A percentile compares a stretch with the other conserved stretches of the same genome.
These are phyloP conservation scores for Ustilago crameri DNA, from an alignment of 1,284 basidiomycete species.

Conservation along the genomic window DNA sequence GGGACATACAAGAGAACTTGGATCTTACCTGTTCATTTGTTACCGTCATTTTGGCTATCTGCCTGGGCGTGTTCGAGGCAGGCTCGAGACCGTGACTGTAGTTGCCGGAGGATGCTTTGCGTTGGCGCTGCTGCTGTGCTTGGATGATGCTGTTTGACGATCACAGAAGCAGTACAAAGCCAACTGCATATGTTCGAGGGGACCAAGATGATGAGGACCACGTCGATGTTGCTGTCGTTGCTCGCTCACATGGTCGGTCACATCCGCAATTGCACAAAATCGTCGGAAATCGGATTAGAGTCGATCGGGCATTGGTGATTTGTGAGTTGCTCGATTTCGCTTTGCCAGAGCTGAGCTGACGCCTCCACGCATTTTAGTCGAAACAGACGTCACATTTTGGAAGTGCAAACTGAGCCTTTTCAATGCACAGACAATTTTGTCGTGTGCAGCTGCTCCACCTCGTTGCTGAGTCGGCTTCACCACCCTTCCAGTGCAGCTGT, in stretches of 20 bases:
- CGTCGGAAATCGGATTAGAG: slow-evolving; percentile 11
- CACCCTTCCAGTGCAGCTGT: no score
- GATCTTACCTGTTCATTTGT: slow-evolving; percentile 39
- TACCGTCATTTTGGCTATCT: slow-evolving; percentile 15
- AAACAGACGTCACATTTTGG: slow-evolving; percentile 3
- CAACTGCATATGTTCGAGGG: not conserved
- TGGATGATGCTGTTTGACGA: not conserved
- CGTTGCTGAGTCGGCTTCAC: not conserved
- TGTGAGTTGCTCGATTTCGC: not conserved
- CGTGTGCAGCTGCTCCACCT: slow-evolving; percentile 3
- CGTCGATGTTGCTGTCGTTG: not conserved
- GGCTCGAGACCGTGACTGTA: not conserved
- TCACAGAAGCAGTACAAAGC: no score
- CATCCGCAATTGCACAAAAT: not conserved
- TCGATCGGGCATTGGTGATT: not conserved
- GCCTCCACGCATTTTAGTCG: slow-evolving; percentile 1
- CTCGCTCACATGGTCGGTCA: slow-evolving; percentile 10
- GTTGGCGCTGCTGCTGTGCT: not conserved
- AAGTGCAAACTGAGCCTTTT: slow-evolving; percentile 2
- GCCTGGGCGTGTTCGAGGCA: not conserved
- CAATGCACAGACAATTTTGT: not conserved
- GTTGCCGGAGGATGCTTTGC: not conserved
- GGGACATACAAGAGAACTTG: no score
- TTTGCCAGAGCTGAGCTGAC: not conserved
- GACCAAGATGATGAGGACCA: not conserved